These are phyloP conservation scores for Pleurotus tuoliensis DNA, from an alignment of 768 basidiomycete species.

Conservation along the genomic window DNA sequence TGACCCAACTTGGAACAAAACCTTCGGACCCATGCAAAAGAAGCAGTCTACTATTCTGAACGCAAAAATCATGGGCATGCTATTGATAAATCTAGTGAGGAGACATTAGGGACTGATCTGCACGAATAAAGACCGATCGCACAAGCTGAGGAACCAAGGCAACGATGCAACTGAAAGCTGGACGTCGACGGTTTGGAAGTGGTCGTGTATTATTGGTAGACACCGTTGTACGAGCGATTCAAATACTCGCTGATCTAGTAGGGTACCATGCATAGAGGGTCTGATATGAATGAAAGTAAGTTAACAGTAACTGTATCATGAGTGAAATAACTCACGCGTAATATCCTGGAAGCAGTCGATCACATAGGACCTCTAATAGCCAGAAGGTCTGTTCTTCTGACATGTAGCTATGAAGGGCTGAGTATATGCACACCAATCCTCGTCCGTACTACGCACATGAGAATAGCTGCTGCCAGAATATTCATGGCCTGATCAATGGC, in stretches of 20 bases:
- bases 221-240: constrained; percentile 88
- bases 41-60: constrained; percentile 98
- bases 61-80: constrained; percentile 96
- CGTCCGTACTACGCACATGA: constrained; percentile 55
- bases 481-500: constrained; percentile 77
- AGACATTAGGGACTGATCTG: neutral
- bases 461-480: constrained; percentile 91
- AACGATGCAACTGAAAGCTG: constrained; percentile 95
- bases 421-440: neutral
- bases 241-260: constrained; percentile 98
- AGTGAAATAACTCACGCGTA: constrained; percentile 64
- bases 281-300: constrained; percentile 33
- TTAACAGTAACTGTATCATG: neutral
- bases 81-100: constrained; percentile 71
- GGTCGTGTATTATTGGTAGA: constrained; percentile 90
- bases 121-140: constrained; percentile 28
- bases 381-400: constrained; percentile 99
- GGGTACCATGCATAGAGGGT: constrained; percentile 97
- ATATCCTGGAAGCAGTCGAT: constrained; percentile 94
- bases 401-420: constrained; percentile 69
- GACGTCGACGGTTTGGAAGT: constrained; percentile 88
- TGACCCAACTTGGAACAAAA: constrained; percentile 97
- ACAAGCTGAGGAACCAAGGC: constrained; percentile 98
- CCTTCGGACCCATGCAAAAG: constrained; percentile 98
- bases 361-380: constrained; percentile 92